Evolutionary conservation across 2,329 filamentous ascomycete genomes (phyloP).

Genomic region (Trichoderma citrinoviride): DNA sequence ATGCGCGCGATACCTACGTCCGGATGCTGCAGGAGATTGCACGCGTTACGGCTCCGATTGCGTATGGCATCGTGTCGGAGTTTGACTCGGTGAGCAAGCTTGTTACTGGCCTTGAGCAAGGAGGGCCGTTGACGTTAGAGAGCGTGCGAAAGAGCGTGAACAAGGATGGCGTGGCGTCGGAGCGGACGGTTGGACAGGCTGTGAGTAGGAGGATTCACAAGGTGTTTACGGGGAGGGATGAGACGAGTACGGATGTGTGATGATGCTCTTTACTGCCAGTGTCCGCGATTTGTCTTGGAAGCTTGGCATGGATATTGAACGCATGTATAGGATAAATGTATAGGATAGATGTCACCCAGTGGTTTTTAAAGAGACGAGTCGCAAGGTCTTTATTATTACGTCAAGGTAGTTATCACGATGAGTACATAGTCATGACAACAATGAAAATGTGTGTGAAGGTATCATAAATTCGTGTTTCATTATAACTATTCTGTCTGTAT

Average conservation of each 20-base stretch:
- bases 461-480: slow-evolving; percentile 7
- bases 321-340: not conserved
- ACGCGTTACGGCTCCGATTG: slow-evolving; percentile 69
- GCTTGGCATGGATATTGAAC: not conserved
- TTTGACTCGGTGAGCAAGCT: slow-evolving; percentile 59
- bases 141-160: slow-evolving; percentile 57
- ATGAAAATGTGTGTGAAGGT: not conserved
- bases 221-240: slow-evolving; percentile 58
- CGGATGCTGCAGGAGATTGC: slow-evolving; percentile 75
- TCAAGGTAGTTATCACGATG: not conserved
- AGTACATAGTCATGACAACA: not conserved
- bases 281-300: not conserved
- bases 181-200: slow-evolving; percentile 54
- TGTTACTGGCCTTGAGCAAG: slow-evolving; percentile 54
- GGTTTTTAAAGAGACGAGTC: too few relatives aligned
- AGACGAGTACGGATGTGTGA: slow-evolving; percentile 54
- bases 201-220: slow-evolving; percentile 59
- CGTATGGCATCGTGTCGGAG: slow-evolving; percentile 63
- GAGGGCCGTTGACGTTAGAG: slow-evolving; percentile 62
- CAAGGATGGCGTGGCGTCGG: slow-evolving; percentile 54
- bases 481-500: not conserved
- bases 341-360: not conserved
- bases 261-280: not conserved
- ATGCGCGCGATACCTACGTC: slow-evolving; percentile 63
- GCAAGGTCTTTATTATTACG: too few relatives aligned